Evolutionary conservation across 208 protist genomes (phyloP).

Genomic region (Wallacemonas sp.): DNA sequence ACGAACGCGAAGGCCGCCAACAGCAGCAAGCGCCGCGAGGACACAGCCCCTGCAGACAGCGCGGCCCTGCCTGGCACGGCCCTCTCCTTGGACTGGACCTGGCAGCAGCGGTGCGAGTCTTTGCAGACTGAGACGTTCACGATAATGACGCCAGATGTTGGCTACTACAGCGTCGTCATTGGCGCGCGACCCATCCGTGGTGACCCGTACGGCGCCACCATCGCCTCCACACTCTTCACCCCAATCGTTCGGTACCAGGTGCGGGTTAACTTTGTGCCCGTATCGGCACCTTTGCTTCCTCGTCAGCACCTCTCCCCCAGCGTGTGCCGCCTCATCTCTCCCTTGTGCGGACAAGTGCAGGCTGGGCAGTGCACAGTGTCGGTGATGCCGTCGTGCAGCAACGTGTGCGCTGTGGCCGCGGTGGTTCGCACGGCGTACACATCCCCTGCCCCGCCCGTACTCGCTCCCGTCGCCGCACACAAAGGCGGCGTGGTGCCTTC

Average conservation of each 20-base stretch:
- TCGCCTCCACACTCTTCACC: conserved; percentile 41
- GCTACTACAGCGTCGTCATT: conserved; percentile 74
- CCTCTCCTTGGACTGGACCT: conserved; percentile 74
- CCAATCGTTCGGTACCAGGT: conserved; percentile 73
- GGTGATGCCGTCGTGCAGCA: conserved; percentile 85
- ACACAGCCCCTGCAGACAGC: neutral
- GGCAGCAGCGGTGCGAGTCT: conserved; percentile 76
- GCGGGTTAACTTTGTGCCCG: conserved; percentile 71
- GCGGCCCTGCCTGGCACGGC: neutral
- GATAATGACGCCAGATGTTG: conserved; percentile 67
- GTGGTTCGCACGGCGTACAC: conserved; percentile 20
- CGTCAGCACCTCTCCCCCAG: conserved; percentile 72
- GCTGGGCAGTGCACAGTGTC: conserved; percentile 47
- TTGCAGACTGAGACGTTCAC: conserved; percentile 72
- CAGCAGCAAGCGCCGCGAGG: neutral
- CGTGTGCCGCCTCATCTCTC: conserved; percentile 70
- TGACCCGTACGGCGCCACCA: conserved; percentile 61
- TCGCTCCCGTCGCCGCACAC: neutral
- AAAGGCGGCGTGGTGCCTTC: neutral
- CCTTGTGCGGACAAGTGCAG: conserved; percentile 46
- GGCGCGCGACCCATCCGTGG: conserved; percentile 63
- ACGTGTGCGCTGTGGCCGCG: conserved; percentile 71
- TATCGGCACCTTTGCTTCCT: conserved; percentile 51
- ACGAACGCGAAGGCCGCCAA: neutral
- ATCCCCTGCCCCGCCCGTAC: neutral